Conservation (phyloP, 495 filamentous ascomycete species). For the Copromyces sp. region DNA sequence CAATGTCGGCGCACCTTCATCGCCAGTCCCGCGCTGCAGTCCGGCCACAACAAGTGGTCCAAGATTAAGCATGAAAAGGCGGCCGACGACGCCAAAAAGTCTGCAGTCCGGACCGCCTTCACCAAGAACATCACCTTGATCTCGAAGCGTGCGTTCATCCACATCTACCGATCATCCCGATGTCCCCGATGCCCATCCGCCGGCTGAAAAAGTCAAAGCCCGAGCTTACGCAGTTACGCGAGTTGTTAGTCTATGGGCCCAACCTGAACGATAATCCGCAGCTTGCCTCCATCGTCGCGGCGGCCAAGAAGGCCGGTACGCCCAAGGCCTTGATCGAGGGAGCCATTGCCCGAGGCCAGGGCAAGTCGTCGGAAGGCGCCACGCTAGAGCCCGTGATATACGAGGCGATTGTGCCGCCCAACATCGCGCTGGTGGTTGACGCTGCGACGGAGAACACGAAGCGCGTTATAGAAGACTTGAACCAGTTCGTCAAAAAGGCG, state of each 20-base stretch:
- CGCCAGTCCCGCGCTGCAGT: constrained; percentile 36
- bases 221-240: neutral
- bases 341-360: constrained; percentile 81
- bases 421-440: constrained; percentile 69
- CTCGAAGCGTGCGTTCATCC: constrained; percentile 36
- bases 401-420: constrained; percentile 72
- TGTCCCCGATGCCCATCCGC: constrained; percentile 5
- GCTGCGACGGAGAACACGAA: constrained; percentile 68
- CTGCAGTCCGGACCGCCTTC: constrained; percentile 32
- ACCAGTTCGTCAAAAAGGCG: constrained; percentile 52
- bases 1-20: constrained; percentile 43
- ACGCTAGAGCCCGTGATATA: constrained; percentile 64
- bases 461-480: constrained; percentile 61
- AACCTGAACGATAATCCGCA: constrained; percentile 63
- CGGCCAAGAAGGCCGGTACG: constrained; percentile 77
- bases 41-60: constrained; percentile 87
- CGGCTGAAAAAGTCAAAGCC: constrained; percentile 14
- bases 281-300: constrained; percentile 57
- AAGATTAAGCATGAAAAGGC: constrained; percentile 94
- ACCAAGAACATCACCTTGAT: constrained; percentile 41
- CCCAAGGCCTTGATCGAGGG: constrained; percentile 75
- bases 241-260: constrained; percentile 46
- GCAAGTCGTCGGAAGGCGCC: constrained; percentile 58
- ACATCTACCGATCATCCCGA: neutral
- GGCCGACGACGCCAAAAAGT: constrained; percentile 57